Evolutionary conservation across 257 asterid species (phyloP).

Genomic region (Apocynum venetum): DNA sequence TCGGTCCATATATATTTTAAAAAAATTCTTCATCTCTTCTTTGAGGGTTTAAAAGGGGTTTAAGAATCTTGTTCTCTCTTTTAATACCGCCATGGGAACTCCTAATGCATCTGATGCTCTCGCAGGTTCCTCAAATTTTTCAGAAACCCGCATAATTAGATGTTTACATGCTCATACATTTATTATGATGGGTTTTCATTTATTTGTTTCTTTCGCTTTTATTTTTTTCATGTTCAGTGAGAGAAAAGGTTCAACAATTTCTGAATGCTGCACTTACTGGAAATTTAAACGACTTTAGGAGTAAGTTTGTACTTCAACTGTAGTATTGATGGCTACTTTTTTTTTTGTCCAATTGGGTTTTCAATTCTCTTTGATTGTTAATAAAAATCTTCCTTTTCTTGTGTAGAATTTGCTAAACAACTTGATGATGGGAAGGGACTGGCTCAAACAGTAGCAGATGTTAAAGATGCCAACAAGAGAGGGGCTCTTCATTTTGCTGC

Average conservation of each 20-base stretch:
- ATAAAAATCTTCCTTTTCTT: constrained; percentile 2
- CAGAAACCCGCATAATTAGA: neutral
- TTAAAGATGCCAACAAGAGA: constrained; percentile 95
- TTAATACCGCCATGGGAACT: constrained; percentile 8
- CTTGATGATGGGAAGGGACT: constrained; percentile 88
- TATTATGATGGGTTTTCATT: neutral
- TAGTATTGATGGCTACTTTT: neutral
- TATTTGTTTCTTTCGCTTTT: constrained; percentile 11
- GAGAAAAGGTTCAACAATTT: constrained; percentile 64
- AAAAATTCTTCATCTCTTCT: neutral
- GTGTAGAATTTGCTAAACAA: constrained; percentile 50
- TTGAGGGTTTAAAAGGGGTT: neutral
- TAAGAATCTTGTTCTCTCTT: neutral
- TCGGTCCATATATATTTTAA: too few relatives aligned
- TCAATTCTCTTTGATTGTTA: neutral
- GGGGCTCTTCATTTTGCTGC: constrained; percentile 96
- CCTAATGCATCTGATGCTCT: constrained; percentile 82
- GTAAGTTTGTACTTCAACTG: constrained; percentile 35
- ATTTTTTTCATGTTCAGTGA: constrained; percentile 37
- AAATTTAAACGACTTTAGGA: constrained; percentile 55
- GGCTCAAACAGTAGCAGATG: constrained; percentile 58
- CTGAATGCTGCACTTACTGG: constrained; percentile 79
- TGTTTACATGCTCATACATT: neutral
- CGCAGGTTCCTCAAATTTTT: constrained; percentile 47
- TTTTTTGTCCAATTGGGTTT: neutral